Evolutionary conservation across 768 basidiomycete species (phyloP), one percentile per base, ranked within the genome.

Genomic region (Rhizopogon sp.): DNA sequence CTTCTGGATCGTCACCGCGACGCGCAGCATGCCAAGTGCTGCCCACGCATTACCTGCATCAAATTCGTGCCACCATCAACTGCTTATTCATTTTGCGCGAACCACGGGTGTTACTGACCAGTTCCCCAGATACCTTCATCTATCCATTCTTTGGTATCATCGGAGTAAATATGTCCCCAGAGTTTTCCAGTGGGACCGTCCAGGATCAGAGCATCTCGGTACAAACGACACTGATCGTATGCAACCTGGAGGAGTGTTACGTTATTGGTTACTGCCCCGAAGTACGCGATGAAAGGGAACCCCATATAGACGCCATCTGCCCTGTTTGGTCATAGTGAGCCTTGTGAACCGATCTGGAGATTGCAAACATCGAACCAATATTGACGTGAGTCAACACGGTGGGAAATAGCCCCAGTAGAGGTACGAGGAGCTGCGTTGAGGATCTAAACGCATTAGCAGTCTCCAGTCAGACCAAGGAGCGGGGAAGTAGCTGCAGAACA

Each of bases 251-350:
- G 57, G n/a, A 77, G 69, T 14, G 68, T 68, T 44, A 69, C 66
- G 55, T 77, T 72, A 10, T 58, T 53, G 25, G 58, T 63, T 20
- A 69, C 55, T 4, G 66, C 72, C 5, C 70, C 77, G 60, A 72
- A 76, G 58, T 69, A 72, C 20, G 76, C 75, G 35, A 78, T 64
- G 62, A 73, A 78, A 9, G 76, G 76, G 22, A 74, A 74, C 1
- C 72, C 76, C 75, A 76, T 76, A 59, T 70, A 76, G 0, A 76
- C 69, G 16, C 63, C 68, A 56, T 74, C 72, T 28, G 72, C 67
- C 72, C 70, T 70, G 35, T 47, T 35, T 3, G 10, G 13, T 16
- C 25, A 39, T n/a, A 31, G 29, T 47, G 25, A 47, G 29, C 22
- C n/a, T 54, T 47, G 29, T 14, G 3, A n/a, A 28, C n/a, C 29